Base-by-base conservation (phyloP, 2,329 filamentous ascomycete species). In the Fusarium sp. region DNA sequence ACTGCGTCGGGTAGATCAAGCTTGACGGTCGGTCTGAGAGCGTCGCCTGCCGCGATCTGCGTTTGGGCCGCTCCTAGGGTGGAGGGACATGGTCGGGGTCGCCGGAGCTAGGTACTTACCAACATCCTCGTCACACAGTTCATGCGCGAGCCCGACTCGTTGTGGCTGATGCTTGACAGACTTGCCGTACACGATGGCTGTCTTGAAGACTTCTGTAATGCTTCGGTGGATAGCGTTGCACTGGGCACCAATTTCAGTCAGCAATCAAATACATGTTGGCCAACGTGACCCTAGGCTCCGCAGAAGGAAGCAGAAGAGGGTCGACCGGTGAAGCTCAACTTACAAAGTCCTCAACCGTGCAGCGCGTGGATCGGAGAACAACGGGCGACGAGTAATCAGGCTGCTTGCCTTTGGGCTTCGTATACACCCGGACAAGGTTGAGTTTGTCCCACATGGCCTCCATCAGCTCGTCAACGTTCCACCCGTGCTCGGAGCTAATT, bases 371-470 rank as follows among this genome's bases (percentile, higher is more conserved):
- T 76, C 93, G 91, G 72, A 99, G 86, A 75, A 99, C 96, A 39
- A 99, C 96, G 53, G 96, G 96, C 55, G 92, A 86, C 62, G 91
- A 90, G 83, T 99, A 99, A 82, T 99, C 96, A 15, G 96, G 96
- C 82, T 94, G 87, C 80, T 91, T 94, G 68, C 96, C 96, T 86
- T 99, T 98, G 66, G 96, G 96, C 84, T 99, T 99, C 62, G 96
- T 99, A 84, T 99, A 99, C 47, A 99, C 92, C 75, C 96, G 90
- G 75, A 94, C 91, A 65, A 99, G 87, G 77, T 92, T 94, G 75
- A 99, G 88, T 82, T 97, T 97, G 61, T 98, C 95, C 96, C 96
- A 98, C 96, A 98, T 98, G 80, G 92, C 90, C 84, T 98, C 96
- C 85, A 99, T 88, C 71, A 99, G 85, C 85, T 99, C 96, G 79